These are phyloP conservation scores for Pontederia crassipes DNA, from an alignment of 176 grass and related monocot genomes.

Conservation along the genomic window DNA sequence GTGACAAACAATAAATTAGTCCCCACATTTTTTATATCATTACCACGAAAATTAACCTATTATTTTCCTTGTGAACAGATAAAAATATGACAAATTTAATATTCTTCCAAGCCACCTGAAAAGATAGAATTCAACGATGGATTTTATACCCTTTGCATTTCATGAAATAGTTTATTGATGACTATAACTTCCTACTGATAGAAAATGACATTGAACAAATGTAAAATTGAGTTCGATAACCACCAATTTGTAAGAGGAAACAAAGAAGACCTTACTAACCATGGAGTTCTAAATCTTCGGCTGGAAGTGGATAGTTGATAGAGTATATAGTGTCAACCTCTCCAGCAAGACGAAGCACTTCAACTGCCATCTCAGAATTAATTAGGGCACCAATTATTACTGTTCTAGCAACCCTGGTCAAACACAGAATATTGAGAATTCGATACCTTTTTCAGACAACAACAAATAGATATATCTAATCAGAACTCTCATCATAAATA, in stretches of 20 bases:
- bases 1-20: too few species aligned
- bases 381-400: slow-evolving; percentile 74
- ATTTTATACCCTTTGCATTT: too few species aligned
- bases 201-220: too few species aligned
- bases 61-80: too few species aligned
- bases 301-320: slow-evolving; percentile 72
- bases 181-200: too few species aligned
- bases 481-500: neutral
- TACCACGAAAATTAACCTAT: too few species aligned
- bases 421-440: neutral
- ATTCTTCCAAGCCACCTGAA: too few species aligned
- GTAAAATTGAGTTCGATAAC: too few species aligned
- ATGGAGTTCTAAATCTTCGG: slow-evolving; percentile 57
- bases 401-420: slow-evolving; percentile 69
- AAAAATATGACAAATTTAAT: too few species aligned
- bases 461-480: neutral
- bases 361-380: slow-evolving; percentile 49
- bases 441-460: neutral
- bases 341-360: slow-evolving; percentile 70
- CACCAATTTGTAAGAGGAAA: slow-evolving; percentile 1
- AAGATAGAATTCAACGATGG: too few species aligned
- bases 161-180: too few species aligned
- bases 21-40: too few species aligned
- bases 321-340: slow-evolving; percentile 62
- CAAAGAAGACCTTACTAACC: slow-evolving; percentile 31